Percentiles rank a stretch among this genome's conserved stretches.
phyloP scores from a whole-genome alignment of 2,329 filamentous ascomycete genomes.

The Camptophora hylomeconis region DNA sequence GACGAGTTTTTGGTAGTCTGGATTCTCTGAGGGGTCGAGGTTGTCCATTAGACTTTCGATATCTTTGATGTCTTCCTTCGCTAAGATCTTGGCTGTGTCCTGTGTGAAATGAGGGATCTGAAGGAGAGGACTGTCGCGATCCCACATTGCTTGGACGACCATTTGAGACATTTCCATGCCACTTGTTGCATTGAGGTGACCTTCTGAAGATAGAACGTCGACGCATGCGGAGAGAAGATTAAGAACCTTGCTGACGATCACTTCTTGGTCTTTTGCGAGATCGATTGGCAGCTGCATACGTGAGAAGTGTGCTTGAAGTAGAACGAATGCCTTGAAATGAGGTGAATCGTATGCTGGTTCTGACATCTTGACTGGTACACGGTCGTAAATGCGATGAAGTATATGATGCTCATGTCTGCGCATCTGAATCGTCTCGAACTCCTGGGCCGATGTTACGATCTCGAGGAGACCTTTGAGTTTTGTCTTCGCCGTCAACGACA shows the following conservation, averaged over 20 bases:
- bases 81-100: slow-evolving; percentile 46
- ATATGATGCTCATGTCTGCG: slow-evolving; percentile 82
- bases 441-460: slow-evolving; percentile 90
- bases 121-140: slow-evolving; percentile 89
- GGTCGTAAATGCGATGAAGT: slow-evolving; percentile 83
- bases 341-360: slow-evolving; percentile 79
- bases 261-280: slow-evolving; percentile 87
- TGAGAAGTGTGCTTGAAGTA: slow-evolving; percentile 93
- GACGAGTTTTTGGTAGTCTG: slow-evolving; percentile 64
- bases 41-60: slow-evolving; percentile 97
- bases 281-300: slow-evolving; percentile 94
- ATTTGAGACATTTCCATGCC: slow-evolving; percentile 99
- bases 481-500: slow-evolving; percentile 76
- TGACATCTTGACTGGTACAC: slow-evolving; percentile 88
- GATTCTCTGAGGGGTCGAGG: slow-evolving; percentile 91
- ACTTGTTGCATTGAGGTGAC: slow-evolving; percentile 91
- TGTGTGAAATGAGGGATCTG: slow-evolving; percentile 91
- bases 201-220: slow-evolving; percentile 89
- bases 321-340: slow-evolving; percentile 96
- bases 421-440: slow-evolving; percentile 92
- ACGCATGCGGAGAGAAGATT: slow-evolving; percentile 84
- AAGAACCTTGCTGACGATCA: slow-evolving; percentile 71
- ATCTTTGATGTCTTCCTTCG: slow-evolving; percentile 58
- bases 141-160: slow-evolving; percentile 99
- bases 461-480: slow-evolving; percentile 96